Evolutionary conservation across 441 rosid species (phyloP), one percentile per base, ranked within the genome.

Genomic region (Syzygium malaccense): DNA sequence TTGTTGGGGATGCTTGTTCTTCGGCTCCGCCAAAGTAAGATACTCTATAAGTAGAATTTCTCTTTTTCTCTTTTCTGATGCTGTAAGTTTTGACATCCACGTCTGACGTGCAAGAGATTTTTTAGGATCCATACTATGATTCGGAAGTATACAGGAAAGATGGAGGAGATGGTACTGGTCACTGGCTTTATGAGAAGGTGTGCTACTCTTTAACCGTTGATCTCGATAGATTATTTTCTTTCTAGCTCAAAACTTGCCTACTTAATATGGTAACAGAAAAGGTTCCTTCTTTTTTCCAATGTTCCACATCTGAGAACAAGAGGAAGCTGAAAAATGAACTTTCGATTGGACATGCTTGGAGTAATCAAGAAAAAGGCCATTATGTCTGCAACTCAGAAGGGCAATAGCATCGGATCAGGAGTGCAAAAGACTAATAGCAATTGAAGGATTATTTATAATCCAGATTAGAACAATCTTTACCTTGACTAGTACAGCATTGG

Each of bases 141-240:
- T 96, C 99, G 8, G 99, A 97, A 45, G 91, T 56, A 37, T 96
- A 96, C 78, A 96, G 99, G 87, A 92, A 91, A 89, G 98, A 97
- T 89, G 99, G 98, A 89, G 99, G 99, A 66, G 97, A 97, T 93
- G 99, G 98, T 4, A 95, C 93, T 85, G 99, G 98, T 55, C 93
- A 93, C 85, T 97, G 99, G 97, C 60, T 95, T 87, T 97, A 97
- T 89, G 98, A 96, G 89, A 95, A 95, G 95, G 99, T 96, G 91
- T 14, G 49, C 48, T 87, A 37, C 57, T 26, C 58, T 87, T 87
- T 1, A 3, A 6, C n/a, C 45, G 30, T 8, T 19, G 55, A 18
- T 30, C 60, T 30, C 26, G 41, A 30, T 25, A 3, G 32, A 68
- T 30, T 18, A 37, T 28, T 13, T 71, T 71, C 45, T 33, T 71